Base-by-base conservation (phyloP, 1,284 basidiomycete species). In the Sutorius eximius region DNA sequence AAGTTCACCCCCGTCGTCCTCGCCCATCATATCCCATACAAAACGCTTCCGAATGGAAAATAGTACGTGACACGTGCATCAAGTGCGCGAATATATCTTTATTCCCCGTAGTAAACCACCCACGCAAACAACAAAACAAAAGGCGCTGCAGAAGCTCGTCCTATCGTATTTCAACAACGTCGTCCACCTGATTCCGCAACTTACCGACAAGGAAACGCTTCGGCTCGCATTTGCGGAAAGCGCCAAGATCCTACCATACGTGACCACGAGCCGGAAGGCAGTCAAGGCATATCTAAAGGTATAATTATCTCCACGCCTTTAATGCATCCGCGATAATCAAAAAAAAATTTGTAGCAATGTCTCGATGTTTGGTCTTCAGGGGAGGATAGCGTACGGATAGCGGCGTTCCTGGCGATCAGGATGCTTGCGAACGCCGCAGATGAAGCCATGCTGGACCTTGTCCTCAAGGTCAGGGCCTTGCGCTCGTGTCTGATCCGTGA, bases 1-100 rank as follows among this genome's bases (percentile, higher is more conserved):
- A 87, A 87, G 68, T 99, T 93, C 74, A 95, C 94, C 0, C 96
- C 96, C 0, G 82, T 98, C 34, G 83, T 98, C 2, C 81, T 99
- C 12, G 80, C 84, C 53, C 87, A 95, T 65, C 95, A 98, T 67
- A 80, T 91, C 38, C 95, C 96, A 0, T 93, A 86, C 75, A 95
- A 94, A 74, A 86, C 84, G 4, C 79, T 92, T 12, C 69, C 86
- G 0, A 86, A 85, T 63, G 95, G 93, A 54, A 91, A 88, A 80
- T 89, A 91, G 93, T 95, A 64, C 51, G 90, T 75, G 9, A 11
- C 8, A 68, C 40, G 0, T n/a, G 13, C 36, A 22, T 29, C 54
- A 42, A n/a, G 33, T 52, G n/a, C 32, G 34, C 16, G 3, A 7
- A 27, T 7, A 2, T 45, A 33, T 36, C 0, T 44, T 40, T 18